A percentile compares a stretch with the other conserved stretches of the same genome.
Conservation (phyloP, 2,329 filamentous ascomycete species). For the Ascochyta koolunga region DNA sequence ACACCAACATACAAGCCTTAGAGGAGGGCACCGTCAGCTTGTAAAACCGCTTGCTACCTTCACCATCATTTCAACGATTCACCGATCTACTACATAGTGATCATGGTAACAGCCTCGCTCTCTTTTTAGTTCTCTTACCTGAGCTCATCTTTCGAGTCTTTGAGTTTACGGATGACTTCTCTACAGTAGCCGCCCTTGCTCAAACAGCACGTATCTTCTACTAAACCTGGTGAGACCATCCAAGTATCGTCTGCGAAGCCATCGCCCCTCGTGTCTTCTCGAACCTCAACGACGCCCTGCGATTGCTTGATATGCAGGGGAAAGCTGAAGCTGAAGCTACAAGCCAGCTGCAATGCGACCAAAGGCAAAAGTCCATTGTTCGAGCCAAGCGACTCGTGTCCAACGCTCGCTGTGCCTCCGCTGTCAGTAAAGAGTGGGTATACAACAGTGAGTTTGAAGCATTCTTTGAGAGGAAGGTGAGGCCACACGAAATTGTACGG, state of each 20-base stretch:
- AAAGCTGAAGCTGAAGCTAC: not conserved
- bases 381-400: constrained; percentile 17
- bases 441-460: constrained; percentile 10
- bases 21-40: no score
- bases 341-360: not conserved
- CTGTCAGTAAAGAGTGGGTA: constrained; percentile 13
- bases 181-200: constrained; percentile 22
- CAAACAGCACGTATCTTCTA: constrained; percentile 23
- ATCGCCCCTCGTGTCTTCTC: constrained; percentile 14
- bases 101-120: no score
- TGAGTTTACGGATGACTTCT: constrained; percentile 21
- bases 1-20: no score
- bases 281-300: not conserved
- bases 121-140: constrained; percentile 19
- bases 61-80: no score
- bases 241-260: constrained; percentile 20
- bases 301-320: not conserved
- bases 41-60: no score
- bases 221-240: constrained; percentile 18
- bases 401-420: constrained; percentile 18
- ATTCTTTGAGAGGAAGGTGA: constrained; percentile 11
- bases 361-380: constrained; percentile 5
- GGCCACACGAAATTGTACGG: not conserved
- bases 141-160: constrained; percentile 26
- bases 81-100: no score